Percentiles rank a stretch among this genome's conserved stretches.
phyloP scores from a whole-genome alignment of 345 rosid genomes.

The Citrus glauca region DNA sequence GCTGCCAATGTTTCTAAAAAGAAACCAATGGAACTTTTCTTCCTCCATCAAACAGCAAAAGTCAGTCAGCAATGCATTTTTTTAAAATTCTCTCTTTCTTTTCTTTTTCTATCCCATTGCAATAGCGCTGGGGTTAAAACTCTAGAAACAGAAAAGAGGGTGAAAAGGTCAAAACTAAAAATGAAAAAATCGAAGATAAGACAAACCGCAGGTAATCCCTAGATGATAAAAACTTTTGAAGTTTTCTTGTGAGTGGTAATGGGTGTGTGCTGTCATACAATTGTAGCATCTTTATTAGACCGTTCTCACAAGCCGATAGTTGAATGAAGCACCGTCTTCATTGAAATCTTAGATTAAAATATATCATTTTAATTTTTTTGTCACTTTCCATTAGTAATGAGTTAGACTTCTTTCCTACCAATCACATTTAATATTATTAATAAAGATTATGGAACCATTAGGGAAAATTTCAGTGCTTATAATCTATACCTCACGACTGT shows the following conservation, averaged over 20 bases:
- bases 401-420: neutral
- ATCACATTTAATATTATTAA: neutral
- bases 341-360: neutral
- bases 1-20: neutral
- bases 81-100: too few relatives aligned
- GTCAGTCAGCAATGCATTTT: neutral
- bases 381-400: neutral
- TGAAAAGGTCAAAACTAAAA: neutral
- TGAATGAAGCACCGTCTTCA: neutral
- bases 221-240: neutral
- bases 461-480: accelerated
- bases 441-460: neutral
- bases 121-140: neutral
- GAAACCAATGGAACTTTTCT: neutral
- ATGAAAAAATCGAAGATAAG: neutral
- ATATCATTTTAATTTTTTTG: neutral
- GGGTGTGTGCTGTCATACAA: conserved; percentile 9
- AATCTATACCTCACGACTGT: accelerated
- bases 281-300: conserved; percentile 7
- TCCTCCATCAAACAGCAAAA: neutral
- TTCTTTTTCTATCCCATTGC: neutral
- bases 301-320: conserved; percentile 9
- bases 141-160: neutral
- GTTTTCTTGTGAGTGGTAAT: neutral
- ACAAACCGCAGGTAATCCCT: conserved; percentile 4